Evolutionary conservation across 164 flowering plant species (phyloP).

Genomic region (Santalum album): DNA sequence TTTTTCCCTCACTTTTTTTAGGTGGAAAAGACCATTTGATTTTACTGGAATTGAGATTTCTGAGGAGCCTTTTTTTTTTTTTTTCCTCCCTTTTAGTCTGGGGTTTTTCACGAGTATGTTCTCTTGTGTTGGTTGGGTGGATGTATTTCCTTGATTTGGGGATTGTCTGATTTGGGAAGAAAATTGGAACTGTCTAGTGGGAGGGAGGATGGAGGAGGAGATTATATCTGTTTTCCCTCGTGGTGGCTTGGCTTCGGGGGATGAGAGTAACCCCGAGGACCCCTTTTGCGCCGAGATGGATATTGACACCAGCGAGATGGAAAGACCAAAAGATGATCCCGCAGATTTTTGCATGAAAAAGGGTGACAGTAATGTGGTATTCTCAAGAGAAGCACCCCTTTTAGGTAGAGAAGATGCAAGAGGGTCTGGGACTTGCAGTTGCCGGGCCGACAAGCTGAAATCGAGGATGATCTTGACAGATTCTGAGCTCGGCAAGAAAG

Average conservation of each 20-base stretch:
- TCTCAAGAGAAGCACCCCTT: conserved; percentile 60
- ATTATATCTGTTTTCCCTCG: conserved; percentile 7
- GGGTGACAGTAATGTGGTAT: conserved; percentile 54
- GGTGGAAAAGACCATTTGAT: too few species aligned
- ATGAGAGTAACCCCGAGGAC: conserved; percentile 16
- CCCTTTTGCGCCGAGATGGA: conserved; percentile 39
- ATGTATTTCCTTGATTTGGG: too few species aligned
- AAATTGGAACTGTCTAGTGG: too few species aligned
- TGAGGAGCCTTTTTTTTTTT: too few species aligned
- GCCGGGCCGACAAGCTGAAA: conserved; percentile 48
- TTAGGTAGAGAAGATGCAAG: conserved; percentile 24
- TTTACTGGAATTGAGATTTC: too few species aligned
- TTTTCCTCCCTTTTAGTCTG: too few species aligned
- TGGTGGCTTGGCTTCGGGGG: conserved; percentile 11
- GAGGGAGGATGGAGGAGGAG: conserved; percentile 35
- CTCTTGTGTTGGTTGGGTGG: too few species aligned
- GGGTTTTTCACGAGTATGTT: too few species aligned
- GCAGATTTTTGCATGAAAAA: conserved; percentile 19
- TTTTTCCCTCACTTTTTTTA: too few species aligned
- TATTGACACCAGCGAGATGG: conserved; percentile 25
- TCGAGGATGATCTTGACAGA: conserved; percentile 35
- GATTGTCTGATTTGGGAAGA: too few species aligned
- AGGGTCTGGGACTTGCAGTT: conserved; percentile 28
- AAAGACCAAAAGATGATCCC: conserved; percentile 14
- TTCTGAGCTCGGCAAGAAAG: conserved; percentile 37